Evolutionary conservation across 78 protist species (phyloP), one percentile per base, ranked within the genome.

Genomic region (Dictyostelium intermedium): DNA sequence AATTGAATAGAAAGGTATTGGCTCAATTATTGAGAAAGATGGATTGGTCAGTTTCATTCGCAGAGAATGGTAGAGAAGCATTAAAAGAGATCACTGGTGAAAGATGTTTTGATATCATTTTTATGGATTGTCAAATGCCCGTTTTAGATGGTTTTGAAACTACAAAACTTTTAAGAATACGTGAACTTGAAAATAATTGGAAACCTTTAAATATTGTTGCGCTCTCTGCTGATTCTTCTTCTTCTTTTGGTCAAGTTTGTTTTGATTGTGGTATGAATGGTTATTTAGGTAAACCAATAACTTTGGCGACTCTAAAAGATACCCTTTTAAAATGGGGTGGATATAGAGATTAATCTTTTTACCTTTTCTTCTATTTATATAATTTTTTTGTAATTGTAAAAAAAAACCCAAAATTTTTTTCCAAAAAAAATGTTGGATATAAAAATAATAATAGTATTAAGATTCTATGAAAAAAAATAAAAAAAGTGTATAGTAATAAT

Each of bases 61-160:
- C 94, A 18, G 70, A 69, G 43, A 70, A 89, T 47, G 94, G 94
- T 25, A 2, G 50, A 0, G 82, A 89, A n/a, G 94, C 84, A 41
- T 63, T 89, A n/a, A 79, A 89, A 34, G 63, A 69, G n/a, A 30
- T 30, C 8, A 70, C 69, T 4, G 20, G 70, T 30, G 34, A 20
- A 11, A 45, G 20, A 30, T 89, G 82, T 34, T 89, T 79, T 37
- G 86, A 84, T 10, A 91, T 91, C 10, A 83, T 91, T 11, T 84
- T 91, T 83, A 91, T 91, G 95, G 95, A 91, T 63, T 83, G 74
- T 47, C 81, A 61, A 18, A 91, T 91, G 95, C 69, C 66, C 8
- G 16, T 34, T 3, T 30, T 91, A 56, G 83, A 61, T 34, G 95
- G 95, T 23, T 50, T 39, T n/a, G 69, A 82, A 34, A 87, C 95